phyloP scores from a whole-genome alignment of 2,329 filamentous ascomycete genomes.

The Colletotrichum paranaense region DNA sequence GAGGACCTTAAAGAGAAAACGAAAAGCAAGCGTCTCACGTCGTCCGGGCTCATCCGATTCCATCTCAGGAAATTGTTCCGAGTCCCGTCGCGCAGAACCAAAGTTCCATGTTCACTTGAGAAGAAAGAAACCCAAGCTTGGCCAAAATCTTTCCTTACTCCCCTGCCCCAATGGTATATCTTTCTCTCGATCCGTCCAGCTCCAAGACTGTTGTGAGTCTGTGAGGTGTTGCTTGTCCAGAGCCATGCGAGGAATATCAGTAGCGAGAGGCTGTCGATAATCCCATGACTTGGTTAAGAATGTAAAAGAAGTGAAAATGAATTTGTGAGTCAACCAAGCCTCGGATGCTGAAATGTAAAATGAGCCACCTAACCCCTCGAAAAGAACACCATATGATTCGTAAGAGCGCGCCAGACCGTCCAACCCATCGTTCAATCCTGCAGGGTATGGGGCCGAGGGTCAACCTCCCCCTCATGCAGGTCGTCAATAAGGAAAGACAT shows the following conservation, averaged over 20 bases:
- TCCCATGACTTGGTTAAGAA: constrained; percentile 29
- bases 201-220: constrained; percentile 24
- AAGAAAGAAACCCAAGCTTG: constrained; percentile 14
- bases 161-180: constrained; percentile 31
- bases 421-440: constrained; percentile 36
- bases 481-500: constrained; percentile 38
- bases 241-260: constrained; percentile 26
- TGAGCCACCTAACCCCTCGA: constrained; percentile 30
- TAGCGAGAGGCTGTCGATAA: constrained; percentile 10
- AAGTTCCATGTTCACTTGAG: constrained; percentile 20
- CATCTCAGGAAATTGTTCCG: constrained; percentile 28
- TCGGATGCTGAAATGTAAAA: constrained; percentile 30
- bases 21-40: constrained; percentile 28
- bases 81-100: constrained; percentile 22
- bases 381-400: constrained; percentile 34
- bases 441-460: constrained; percentile 23
- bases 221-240: constrained; percentile 26
- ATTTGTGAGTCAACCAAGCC: constrained; percentile 35
- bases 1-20: constrained; percentile 25
- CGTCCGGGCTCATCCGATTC: constrained; percentile 3
- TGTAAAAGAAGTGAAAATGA: constrained; percentile 34
- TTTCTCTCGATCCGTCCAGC: constrained; percentile 15
- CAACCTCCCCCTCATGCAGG: constrained; percentile 34
- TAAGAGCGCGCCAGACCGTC: constrained; percentile 27
- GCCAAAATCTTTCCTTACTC: constrained; percentile 2